Base-by-base conservation (phyloP, 2,329 filamentous ascomycete species). In the Diplodia scrobiculata region DNA sequence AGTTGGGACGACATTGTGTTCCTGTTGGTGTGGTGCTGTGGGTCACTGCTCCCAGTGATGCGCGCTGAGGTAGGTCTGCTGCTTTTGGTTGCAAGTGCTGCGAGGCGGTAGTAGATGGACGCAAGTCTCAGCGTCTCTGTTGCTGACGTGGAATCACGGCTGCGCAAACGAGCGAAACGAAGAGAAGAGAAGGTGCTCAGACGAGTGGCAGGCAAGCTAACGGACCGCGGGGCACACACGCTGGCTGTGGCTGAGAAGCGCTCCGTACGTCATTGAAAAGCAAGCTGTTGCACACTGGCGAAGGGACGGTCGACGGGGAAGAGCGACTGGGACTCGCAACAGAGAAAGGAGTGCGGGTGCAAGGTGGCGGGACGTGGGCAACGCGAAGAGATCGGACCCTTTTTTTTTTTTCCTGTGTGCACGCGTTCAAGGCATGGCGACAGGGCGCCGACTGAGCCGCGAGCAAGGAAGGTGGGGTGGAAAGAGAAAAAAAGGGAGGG, bases 391-490 rank as follows among this genome's bases (percentile, higher is more conserved):
- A 45, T 45, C n/a, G 41, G 45, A 13, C 34, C 45, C 58, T 38
- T 62, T 45, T 62, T 62, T 21, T 21, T 21, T 62, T 60, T 50
- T 38, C 5, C 41, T 29, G 58, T 21, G 58, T 4, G 58, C 58
- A 36, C 58, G 58, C 58, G 58, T 62, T 62, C 58, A 62, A 62
- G 58, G 58, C 58, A 62, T 62, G 58, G 48, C 58, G 45, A 62
- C 58, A 62, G 45, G 55, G 55, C 58, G 27, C 45, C 45, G 58
- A 25, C 27, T 36, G 19, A 19, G 54, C 58, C 58, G 45, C 58
- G 48, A 62, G 58, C 58, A 62, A 62, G 58, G 58, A 62, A 62
- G 55, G 55, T 60, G 55, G 55, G 55, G 55, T 32, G 52, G 52
- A 19, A 38, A 36, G 52, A 34, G 19, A 21, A 54, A 21, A 54